Percentiles rank a stretch among this genome's conserved stretches.
Evolutionary conservation across 257 asterid genomes (phyloP).

Genomic region (Leonotis leonurus): DNA sequence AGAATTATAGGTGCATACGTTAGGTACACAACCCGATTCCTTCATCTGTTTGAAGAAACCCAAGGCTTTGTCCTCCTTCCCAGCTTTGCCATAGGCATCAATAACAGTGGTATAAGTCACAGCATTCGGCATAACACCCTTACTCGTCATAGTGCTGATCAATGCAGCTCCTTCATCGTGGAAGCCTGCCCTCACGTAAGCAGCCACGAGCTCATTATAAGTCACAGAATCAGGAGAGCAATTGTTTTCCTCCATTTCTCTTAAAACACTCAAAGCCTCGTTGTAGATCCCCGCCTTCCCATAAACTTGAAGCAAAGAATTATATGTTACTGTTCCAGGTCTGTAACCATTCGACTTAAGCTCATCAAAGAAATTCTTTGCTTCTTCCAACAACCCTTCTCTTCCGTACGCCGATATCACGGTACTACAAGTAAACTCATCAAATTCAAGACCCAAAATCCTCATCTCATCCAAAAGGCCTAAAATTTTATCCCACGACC

Average conservation of each 20-base stretch:
- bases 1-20: constrained; percentile 81
- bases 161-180: constrained; percentile 75
- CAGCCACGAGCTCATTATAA: constrained; percentile 86
- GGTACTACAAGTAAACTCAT: constrained; percentile 95
- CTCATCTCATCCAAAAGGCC: constrained; percentile 74
- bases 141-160: constrained; percentile 63
- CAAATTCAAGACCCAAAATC: constrained; percentile 59
- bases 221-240: constrained; percentile 91
- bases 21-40: constrained; percentile 88
- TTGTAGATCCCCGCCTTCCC: constrained; percentile 81
- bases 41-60: constrained; percentile 65
- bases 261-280: constrained; percentile 68
- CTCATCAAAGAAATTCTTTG: constrained; percentile 62
- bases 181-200: constrained; percentile 90
- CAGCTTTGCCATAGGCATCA: constrained; percentile 92
- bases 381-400: constrained; percentile 82
- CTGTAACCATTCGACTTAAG: constrained; percentile 63
- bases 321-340: constrained; percentile 79
- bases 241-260: constrained; percentile 81
- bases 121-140: constrained; percentile 79
- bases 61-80: constrained; percentile 69
- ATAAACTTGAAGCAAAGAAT: constrained; percentile 77
- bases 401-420: constrained; percentile 93
- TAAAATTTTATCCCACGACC: constrained; percentile 69
- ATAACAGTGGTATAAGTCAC: constrained; percentile 86